phyloP scores from a whole-genome alignment of 192 early-diverging fungal genomes.

The Glomus cerebriforme region DNA sequence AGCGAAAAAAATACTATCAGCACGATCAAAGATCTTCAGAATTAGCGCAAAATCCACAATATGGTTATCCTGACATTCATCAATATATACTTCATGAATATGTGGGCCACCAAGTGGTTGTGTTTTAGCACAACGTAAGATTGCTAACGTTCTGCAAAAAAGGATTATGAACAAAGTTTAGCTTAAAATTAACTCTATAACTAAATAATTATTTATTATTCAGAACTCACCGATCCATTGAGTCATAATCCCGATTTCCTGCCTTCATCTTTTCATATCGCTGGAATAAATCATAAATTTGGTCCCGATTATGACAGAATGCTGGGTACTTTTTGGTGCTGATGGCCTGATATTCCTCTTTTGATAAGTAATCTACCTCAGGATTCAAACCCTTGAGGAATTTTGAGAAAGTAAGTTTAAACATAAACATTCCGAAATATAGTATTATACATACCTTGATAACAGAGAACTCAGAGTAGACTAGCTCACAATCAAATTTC shows the following conservation, averaged over 20 bases:
- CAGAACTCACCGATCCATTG: slow-evolving; percentile 4
- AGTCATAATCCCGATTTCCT: slow-evolving; percentile 23
- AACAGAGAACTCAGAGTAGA: slow-evolving; percentile 20
- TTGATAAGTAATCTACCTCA: slow-evolving; percentile 5
- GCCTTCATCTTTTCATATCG: slow-evolving; percentile 22
- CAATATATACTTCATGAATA: slow-evolving; percentile 31
- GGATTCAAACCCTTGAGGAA: background rate
- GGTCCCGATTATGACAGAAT: slow-evolving; percentile 12
- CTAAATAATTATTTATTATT: background rate
- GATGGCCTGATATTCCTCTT: background rate
- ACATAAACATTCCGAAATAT: too few relatives aligned
- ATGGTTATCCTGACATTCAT: slow-evolving; percentile 27
- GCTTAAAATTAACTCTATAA: too few relatives aligned
- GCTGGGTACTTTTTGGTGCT: slow-evolving; percentile 19
- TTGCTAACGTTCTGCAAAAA: slow-evolving; percentile 7
- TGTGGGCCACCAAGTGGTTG: background rate
- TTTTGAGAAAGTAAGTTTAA: background rate
- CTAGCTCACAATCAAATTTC: background rate
- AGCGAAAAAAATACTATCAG: slow-evolving; percentile 6
- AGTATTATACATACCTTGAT: slow-evolving; percentile 2
- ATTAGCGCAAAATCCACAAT: slow-evolving; percentile 18
- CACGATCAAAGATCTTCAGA: slow-evolving; percentile 10
- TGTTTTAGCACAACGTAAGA: slow-evolving; percentile 16
- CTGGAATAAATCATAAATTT: slow-evolving; percentile 24
- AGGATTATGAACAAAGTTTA: too few relatives aligned